Evolutionary conservation across 805 yeast species (phyloP).

Genomic region (Candida corydali): DNA sequence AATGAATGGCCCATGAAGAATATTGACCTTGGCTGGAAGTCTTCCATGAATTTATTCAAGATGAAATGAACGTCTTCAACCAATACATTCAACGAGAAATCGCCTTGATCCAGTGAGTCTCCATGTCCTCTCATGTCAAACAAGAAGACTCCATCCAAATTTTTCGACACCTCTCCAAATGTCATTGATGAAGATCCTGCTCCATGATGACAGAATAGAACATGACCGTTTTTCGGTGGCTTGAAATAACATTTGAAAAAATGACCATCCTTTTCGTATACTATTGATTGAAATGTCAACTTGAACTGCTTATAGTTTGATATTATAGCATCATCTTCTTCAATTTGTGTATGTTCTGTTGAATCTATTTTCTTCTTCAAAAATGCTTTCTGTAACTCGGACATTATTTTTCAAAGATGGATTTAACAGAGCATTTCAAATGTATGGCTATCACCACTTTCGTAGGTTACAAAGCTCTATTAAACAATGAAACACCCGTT

Average conservation of each 20-base stretch:
- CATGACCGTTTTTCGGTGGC: constrained; percentile 49
- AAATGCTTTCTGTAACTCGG: constrained; percentile 25
- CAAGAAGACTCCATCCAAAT: constrained; percentile 50
- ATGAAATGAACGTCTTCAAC: constrained; percentile 55
- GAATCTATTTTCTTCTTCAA: constrained; percentile 20
- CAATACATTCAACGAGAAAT: constrained; percentile 47
- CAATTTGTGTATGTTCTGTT: constrained; percentile 19
- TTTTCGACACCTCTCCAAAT: constrained; percentile 52
- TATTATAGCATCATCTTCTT: constrained; percentile 7
- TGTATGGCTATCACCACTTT: constrained; percentile 34
- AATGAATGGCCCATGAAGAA: constrained; percentile 84
- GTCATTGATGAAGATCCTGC: constrained; percentile 89
- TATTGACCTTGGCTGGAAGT: constrained; percentile 25
- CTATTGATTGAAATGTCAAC: constrained; percentile 16
- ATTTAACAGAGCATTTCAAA: constrained; percentile 18
- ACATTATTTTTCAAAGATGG: constrained; percentile 16
- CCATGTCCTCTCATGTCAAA: constrained; percentile 92
- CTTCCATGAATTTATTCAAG: constrained; percentile 31
- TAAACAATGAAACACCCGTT: constrained; percentile 38
- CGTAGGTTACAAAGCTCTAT: constrained; percentile 35
- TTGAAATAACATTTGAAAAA: constrained; percentile 49
- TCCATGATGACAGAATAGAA: constrained; percentile 85
- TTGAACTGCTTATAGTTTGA: constrained; percentile 10
- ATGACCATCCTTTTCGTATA: constrained; percentile 10
- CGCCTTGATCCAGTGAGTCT: constrained; percentile 16